A percentile compares a stretch with the other conserved stretches of the same genome.
Conservation (phyloP, 805 yeast species). For the Clavispora santaluciae region DNA sequence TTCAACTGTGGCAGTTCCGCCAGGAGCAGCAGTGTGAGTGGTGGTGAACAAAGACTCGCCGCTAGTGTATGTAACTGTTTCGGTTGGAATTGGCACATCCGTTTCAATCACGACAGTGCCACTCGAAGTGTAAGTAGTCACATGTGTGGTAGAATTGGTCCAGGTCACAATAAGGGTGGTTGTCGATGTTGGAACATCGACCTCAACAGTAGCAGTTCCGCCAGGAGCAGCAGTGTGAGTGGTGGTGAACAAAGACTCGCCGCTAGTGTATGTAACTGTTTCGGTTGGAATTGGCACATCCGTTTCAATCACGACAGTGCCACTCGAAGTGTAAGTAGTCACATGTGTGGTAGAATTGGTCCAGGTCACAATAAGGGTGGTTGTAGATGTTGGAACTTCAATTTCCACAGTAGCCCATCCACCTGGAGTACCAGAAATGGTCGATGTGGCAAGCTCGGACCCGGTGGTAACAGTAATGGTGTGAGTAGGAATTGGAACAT, state of each 20-base stretch:
- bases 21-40: neutral
- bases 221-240: conserved; percentile 5
- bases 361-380: too few species aligned
- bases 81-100: neutral
- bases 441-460: too few species aligned
- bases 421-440: too few species aligned
- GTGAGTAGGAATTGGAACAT: too few species aligned
- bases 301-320: too few species aligned
- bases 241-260: conserved; percentile 4
- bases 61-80: neutral
- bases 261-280: conserved; percentile 9
- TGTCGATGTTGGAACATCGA: conserved; percentile 7
- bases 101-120: neutral
- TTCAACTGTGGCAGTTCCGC: too few species aligned
- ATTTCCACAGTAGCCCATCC: too few species aligned
- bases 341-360: too few species aligned
- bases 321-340: too few species aligned
- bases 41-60: neutral
- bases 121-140: conserved; percentile 8
- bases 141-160: conserved; percentile 2
- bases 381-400: too few species aligned
- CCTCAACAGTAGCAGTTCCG: conserved; percentile 6
- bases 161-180: conserved; percentile 14
- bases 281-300: conserved; percentile 14
- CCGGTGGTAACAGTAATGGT: too few species aligned